Conservation (phyloP, 2,329 filamentous ascomycete species). For the Dendrostoma leiphaemia region DNA sequence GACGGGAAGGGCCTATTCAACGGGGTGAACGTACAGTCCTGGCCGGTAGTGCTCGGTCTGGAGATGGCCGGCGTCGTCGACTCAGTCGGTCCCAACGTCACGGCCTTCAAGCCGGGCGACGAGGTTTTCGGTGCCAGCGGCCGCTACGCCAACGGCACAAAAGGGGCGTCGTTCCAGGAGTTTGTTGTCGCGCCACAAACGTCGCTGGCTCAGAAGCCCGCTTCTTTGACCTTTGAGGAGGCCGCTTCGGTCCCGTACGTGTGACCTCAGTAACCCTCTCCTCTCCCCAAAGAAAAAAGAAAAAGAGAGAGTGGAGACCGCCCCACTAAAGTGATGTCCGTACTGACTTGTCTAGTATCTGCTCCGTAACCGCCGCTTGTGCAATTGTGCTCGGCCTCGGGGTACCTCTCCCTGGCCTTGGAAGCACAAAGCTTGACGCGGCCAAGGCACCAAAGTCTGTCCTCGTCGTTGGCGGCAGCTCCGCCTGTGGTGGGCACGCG, state of each 20-base stretch:
- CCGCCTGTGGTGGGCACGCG: constrained; percentile 29
- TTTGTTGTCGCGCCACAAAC: constrained; percentile 22
- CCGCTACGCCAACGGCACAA: constrained; percentile 6
- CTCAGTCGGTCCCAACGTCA: constrained; percentile 29
- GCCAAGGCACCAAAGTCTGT: constrained; percentile 23
- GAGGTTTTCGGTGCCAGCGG: constrained; percentile 23
- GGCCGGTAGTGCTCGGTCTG: constrained; percentile 33
- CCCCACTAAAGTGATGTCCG: too few relatives aligned
- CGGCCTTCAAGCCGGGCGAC: constrained; percentile 28
- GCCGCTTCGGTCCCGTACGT: constrained; percentile 30
- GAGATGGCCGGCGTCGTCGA: constrained; percentile 34
- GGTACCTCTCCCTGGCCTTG: constrained; percentile 26
- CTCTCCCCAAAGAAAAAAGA: too few relatives aligned
- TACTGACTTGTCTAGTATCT: constrained; percentile 17
- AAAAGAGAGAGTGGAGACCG: too few relatives aligned
- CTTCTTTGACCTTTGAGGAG: constrained; percentile 28
- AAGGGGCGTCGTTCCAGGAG: constrained; percentile 28
- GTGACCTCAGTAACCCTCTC: too few relatives aligned
- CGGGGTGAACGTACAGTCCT: constrained; percentile 26
- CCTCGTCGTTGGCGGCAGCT: constrained; percentile 35
- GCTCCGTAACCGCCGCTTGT: constrained; percentile 25
- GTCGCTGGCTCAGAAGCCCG: constrained; percentile 28
- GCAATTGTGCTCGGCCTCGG: constrained; percentile 25
- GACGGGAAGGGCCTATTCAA: constrained; percentile 32
- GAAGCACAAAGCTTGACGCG: neutral